Conservation (phyloP, 1,284 basidiomycete genomes). For the Cryptococcus hybrid region DNA sequence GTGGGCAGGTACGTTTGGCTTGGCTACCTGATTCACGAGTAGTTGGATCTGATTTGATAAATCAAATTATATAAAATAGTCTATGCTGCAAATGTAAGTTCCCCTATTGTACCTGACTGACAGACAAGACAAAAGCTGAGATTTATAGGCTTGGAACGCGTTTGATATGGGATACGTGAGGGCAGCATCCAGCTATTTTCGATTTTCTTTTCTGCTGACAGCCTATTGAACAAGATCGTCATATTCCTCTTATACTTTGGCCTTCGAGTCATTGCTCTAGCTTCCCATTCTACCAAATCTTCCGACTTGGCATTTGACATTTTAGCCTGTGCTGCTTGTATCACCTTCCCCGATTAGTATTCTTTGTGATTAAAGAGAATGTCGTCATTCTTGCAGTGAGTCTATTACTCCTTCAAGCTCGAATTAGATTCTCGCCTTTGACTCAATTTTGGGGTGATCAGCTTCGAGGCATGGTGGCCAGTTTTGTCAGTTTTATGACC, state of each 20-base stretch:
- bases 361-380: constrained; percentile 80
- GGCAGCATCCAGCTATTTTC: neutral
- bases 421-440: neutral
- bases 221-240: constrained; percentile 46
- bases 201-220: constrained; percentile 3
- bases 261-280: constrained; percentile 65
- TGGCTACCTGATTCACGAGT: neutral
- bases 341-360: constrained; percentile 80
- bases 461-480: constrained; percentile 65
- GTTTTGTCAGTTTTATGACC: constrained; percentile 80
- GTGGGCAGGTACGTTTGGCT: constrained; percentile 65
- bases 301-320: constrained; percentile 78
- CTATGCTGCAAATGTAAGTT: constrained; percentile 73
- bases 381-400: constrained; percentile 70
- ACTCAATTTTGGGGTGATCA: constrained; percentile 31
- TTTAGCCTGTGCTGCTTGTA: constrained; percentile 78
- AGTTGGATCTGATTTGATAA: neutral
- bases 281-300: constrained; percentile 55
- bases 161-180: constrained; percentile 71
- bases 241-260: constrained; percentile 69
- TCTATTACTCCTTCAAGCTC: constrained; percentile 3
- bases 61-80: constrained; percentile 53
- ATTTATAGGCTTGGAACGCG: constrained; percentile 73
- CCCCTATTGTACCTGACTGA: neutral
- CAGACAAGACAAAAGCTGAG: constrained; percentile 3